Base-by-base conservation (phyloP, 345 rosid species). In the Citrus reticulata region DNA sequence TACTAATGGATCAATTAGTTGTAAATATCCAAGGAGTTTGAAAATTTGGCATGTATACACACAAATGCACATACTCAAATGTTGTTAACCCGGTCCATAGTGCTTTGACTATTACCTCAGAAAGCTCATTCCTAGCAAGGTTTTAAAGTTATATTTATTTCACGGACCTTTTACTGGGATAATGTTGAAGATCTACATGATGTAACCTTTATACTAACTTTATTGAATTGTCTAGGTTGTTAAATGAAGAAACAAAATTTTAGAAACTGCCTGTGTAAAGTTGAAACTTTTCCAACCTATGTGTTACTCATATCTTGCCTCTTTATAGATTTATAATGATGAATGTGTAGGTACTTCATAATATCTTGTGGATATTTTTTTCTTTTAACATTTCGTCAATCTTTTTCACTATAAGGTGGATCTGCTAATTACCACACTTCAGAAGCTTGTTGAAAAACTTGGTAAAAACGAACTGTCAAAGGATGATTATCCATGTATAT, bases 381-480 rank as follows among this genome's bases (percentile, higher is more conserved):
- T 25, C 17, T 39, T 8, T 11, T 74, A 61, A 24, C 24, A 25
- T 67, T 37, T 9, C 22, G 24, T n/a, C 54, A 34, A 39, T 16
- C 35, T 37, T 24, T n/a, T n/a, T 40, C 29, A 22, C 77, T 62
- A 5, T 39, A 25, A 60, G 19, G 2, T 40, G 22, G 20, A 77
- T 58, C 37, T 77, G 63, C 30, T 65, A 25, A 29, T 73, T 73
- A 27, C 20, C 40, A 9, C 29, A n/a, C 54, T 75, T 81, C 85
- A 97, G 99, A 98, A 97, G 81, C 97, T 97, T 77, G 67, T 92
- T 7, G 96, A 93, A 78, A 93, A 90, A 78, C 98, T 97, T 78
- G 77, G 86, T 88, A 93, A 92, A 83, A 97, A 93, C 70, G 98
- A 92, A 84, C 81, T 97, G 57, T 83, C 98, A 2, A 92, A 93